Conservation (phyloP, 2,329 filamentous ascomycete species). For the Verticillium tricorpus region DNA sequence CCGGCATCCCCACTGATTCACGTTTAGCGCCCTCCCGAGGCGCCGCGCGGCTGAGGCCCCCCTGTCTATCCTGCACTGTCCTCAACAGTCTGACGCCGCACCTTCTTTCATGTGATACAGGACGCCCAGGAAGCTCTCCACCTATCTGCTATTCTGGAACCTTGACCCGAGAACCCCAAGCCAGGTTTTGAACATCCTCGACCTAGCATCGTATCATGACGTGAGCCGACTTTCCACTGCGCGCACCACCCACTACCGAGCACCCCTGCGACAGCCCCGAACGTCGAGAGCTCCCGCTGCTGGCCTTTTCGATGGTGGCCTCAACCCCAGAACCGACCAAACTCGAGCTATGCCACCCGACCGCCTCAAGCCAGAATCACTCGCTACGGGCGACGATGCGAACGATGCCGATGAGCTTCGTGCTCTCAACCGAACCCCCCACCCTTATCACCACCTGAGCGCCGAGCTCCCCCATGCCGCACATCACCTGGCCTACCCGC, state of each 20-base stretch:
- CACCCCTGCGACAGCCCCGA: background rate
- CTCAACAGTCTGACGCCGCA: background rate
- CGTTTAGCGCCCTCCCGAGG: background rate
- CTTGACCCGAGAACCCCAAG: background rate
- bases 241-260: background rate
- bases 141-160: background rate
- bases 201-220: background rate
- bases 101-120: background rate
- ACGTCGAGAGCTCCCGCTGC: background rate
- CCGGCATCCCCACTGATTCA: background rate
- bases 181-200: background rate
- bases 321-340: background rate
- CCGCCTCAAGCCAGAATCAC: conserved; percentile 31
- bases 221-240: background rate
- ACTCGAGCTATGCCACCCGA: conserved; percentile 40
- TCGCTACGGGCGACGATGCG: conserved; percentile 22
- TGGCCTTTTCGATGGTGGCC: background rate
- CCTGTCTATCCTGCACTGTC: background rate
- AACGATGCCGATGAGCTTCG: conserved; percentile 37
- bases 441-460: conserved; percentile 61
- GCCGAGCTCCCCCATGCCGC: conserved; percentile 50
- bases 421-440: conserved; percentile 56
- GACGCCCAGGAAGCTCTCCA: background rate
- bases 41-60: background rate
- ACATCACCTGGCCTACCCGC: conserved; percentile 24